These are phyloP conservation scores for Anthracocystis walkeri DNA, from an alignment of 1,284 basidiomycete genomes.

Conservation along the genomic window DNA sequence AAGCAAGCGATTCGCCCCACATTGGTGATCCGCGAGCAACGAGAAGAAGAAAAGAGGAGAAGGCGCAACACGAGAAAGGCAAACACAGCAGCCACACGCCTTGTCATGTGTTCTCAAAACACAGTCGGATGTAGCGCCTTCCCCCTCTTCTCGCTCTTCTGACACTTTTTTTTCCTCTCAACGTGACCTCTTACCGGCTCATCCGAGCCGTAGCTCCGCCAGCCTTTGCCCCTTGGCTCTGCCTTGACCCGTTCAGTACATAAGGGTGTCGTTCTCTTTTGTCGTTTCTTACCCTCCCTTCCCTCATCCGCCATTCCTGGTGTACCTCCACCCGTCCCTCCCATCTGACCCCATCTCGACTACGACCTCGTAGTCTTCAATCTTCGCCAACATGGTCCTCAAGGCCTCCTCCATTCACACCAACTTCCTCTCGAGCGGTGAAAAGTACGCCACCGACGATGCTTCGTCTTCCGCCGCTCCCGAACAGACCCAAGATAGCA, in stretches of 20 bases:
- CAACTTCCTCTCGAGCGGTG: conserved; percentile 54
- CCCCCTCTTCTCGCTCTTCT: not conserved
- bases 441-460: conserved; percentile 50
- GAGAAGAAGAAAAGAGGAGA: not conserved
- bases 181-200: conserved; percentile 13
- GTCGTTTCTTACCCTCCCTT: not conserved
- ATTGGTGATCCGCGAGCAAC: not conserved
- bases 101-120: not conserved
- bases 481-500: conserved; percentile 4
- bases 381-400: conserved; percentile 49
- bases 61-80: not conserved
- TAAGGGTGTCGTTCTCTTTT: conserved; percentile 5
- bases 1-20: not conserved
- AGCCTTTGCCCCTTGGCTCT: not conserved
- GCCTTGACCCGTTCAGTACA: conserved; percentile 15
- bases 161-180: not conserved
- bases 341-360: not conserved
- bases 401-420: conserved; percentile 60
- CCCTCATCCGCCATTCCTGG: not conserved
- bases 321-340: not conserved
- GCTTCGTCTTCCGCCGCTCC: conserved; percentile 21
- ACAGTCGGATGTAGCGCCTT: not conserved
- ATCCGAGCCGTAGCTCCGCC: conserved; percentile 11
- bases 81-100: not conserved
- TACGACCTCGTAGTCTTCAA: not conserved